Percentiles rank a stretch among this genome's conserved stretches.
These are phyloP conservation scores for Diplocarpon rosae DNA, from an alignment of 2,329 filamentous ascomycete species.

Conservation along the genomic window DNA sequence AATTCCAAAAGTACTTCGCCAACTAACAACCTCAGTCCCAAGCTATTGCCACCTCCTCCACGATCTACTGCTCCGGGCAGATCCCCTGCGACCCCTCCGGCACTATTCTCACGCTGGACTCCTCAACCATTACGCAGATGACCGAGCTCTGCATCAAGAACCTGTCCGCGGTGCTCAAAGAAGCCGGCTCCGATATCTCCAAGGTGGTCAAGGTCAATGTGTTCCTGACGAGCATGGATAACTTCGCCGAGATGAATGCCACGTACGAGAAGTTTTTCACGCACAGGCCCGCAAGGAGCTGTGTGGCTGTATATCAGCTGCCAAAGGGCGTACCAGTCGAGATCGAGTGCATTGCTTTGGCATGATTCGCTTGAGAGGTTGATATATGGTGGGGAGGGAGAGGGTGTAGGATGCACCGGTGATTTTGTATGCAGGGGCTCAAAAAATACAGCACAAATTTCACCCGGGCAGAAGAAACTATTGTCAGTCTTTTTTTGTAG, in stretches of 20 bases:
- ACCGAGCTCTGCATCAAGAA: conserved; percentile 62
- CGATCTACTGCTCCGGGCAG: conserved; percentile 57
- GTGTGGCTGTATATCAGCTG: conserved; percentile 81
- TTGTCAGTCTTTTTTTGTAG: too few relatives aligned
- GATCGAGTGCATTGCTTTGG: conserved; percentile 79
- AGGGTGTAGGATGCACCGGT: background rate
- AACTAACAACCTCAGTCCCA: conserved; percentile 39
- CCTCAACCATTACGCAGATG: conserved; percentile 53
- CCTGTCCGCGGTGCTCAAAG: conserved; percentile 73
- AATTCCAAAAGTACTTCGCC: background rate
- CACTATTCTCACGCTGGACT: conserved; percentile 31
- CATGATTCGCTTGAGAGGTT: conserved; percentile 29
- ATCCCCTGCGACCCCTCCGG: conserved; percentile 25
- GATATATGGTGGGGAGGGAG: background rate
- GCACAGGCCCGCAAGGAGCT: conserved; percentile 82
- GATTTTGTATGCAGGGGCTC: background rate
- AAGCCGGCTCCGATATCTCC: conserved; percentile 65
- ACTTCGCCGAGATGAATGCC: conserved; percentile 49
- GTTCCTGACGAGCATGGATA: conserved; percentile 59
- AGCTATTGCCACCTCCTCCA: conserved; percentile 51
- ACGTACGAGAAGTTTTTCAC: conserved; percentile 52
- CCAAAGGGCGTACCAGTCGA: conserved; percentile 83
- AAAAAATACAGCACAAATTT: too few relatives aligned
- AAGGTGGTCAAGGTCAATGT: conserved; percentile 89
- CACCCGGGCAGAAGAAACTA: too few relatives aligned